These are phyloP conservation scores for Tulasnella sp. DNA, from an alignment of 768 basidiomycete genomes.

Conservation along the genomic window DNA sequence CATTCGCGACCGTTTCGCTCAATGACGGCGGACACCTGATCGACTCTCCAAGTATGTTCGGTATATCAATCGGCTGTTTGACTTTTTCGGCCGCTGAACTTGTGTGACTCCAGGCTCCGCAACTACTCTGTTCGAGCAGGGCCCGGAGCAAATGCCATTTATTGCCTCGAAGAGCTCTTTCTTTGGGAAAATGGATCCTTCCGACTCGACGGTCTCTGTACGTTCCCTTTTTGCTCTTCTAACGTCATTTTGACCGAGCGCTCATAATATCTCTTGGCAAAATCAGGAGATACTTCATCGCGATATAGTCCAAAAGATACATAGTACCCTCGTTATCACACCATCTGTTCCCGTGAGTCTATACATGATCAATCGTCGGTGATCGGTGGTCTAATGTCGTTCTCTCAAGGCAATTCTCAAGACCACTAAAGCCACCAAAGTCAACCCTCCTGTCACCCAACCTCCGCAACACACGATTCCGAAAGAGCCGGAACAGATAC, in stretches of 20 bases:
- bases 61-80: not conserved
- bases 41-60: not conserved
- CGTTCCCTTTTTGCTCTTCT: slow-evolving; percentile 1
- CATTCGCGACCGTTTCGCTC: not conserved
- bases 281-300: slow-evolving; percentile 30
- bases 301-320: slow-evolving; percentile 52
- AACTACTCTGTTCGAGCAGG: not conserved
- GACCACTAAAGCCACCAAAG: slow-evolving; percentile 17
- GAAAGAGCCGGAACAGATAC: slow-evolving; percentile 46
- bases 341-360: slow-evolving; percentile 34
- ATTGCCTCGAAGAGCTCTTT: slow-evolving; percentile 3
- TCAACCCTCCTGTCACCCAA: slow-evolving; percentile 24
- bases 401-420: slow-evolving; percentile 13
- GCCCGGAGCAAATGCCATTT: not conserved
- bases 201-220: not conserved
- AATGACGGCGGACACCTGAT: not conserved
- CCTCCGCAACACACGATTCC: not conserved
- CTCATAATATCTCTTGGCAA: not conserved
- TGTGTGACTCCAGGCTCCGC: not conserved
- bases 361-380: not conserved
- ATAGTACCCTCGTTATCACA: slow-evolving; percentile 48
- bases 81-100: not conserved
- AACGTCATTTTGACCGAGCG: not conserved
- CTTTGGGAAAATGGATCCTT: not conserved
- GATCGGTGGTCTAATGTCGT: not conserved